Evolutionary conservation across 306 rosid species (phyloP), one percentile per base, ranked within the genome.

Genomic region (Hippophae rhamnoides): DNA sequence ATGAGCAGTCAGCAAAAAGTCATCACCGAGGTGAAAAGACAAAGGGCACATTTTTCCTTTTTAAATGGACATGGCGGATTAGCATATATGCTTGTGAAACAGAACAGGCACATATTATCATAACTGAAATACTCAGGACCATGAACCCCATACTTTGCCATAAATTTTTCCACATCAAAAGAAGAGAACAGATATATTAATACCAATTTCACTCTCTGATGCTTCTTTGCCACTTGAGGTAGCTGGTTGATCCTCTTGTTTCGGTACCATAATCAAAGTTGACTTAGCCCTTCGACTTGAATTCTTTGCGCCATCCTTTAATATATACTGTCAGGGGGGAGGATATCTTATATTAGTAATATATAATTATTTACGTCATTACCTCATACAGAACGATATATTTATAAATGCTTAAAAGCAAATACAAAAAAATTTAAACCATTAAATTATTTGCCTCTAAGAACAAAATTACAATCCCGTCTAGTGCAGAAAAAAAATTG

Each of bases 291-390:
- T 92, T 14, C 87, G 80, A 68, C 65, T 77, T 46, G 72, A 56
- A 69, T 53, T 72, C 74, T 72, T 92, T 42, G 69, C 70, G 65
- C 67, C 73, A 65, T 88, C 90, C 84, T 88, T 92, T 70, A 79
- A 82, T 60, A 92, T 85, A 76, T 92, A 87, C 98, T 92, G 89
- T 53, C 57, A 73, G 74, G 57, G 74, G 72, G 62, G 53, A 75
- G 62, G 23, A 69, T 61, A 64, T 25, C 3, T 43, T 71, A 14
- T 70, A 42, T 68, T 46, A 54, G 56, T 44, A 43, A 62, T 25
- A 13, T 49, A 41, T 23, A 38, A 26, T 18, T 38, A 26, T 56
- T 49, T 23, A 44, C 25, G 12, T 6, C 41, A 63, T 25, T 27
- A 31, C 38, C 27, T 25, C 59, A 63, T 11, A 11, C 53, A 59